Evolutionary conservation across 2,329 filamentous ascomycete species (phyloP).

Genomic region (Coniochaeta sp.): DNA sequence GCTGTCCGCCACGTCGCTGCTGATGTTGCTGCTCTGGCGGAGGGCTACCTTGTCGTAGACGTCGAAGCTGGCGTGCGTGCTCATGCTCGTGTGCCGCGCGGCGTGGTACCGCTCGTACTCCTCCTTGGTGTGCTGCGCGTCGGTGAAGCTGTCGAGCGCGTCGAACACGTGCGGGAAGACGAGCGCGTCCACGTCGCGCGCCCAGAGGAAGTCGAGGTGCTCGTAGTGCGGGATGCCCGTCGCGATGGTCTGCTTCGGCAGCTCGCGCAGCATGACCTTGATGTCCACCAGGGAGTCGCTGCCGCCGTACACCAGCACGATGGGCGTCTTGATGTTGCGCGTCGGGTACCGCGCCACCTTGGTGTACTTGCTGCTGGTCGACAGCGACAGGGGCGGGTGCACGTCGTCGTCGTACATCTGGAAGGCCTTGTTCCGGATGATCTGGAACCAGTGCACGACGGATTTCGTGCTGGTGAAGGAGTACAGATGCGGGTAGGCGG

Average conservation of each 20-base stretch:
- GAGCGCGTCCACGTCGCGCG: slow-evolving; percentile 69
- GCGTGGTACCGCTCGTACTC: slow-evolving; percentile 52
- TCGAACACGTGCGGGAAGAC: slow-evolving; percentile 92
- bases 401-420: slow-evolving; percentile 99
- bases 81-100: slow-evolving; percentile 42
- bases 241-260: slow-evolving; percentile 77
- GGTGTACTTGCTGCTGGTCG: slow-evolving; percentile 74
- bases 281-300: slow-evolving; percentile 94
- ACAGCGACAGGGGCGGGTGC: slow-evolving; percentile 65
- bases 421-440: slow-evolving; percentile 91
- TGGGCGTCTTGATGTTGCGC: slow-evolving; percentile 91
- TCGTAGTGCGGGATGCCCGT: slow-evolving; percentile 90
- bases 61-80: slow-evolving; percentile 21
- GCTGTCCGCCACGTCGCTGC: slow-evolving; percentile 6
- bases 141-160: slow-evolving; percentile 67
- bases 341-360: slow-evolving; percentile 96
- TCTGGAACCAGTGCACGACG: slow-evolving; percentile 99
- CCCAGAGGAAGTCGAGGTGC: slow-evolving; percentile 96
- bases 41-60: background rate
- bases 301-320: slow-evolving; percentile 88
- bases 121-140: slow-evolving; percentile 48
- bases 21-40: slow-evolving; percentile 4
- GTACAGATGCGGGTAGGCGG: slow-evolving; percentile 91
- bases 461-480: slow-evolving; percentile 96
- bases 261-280: slow-evolving; percentile 79